Conservation (phyloP, 345 rosid species). For the Salix dunnii region DNA sequence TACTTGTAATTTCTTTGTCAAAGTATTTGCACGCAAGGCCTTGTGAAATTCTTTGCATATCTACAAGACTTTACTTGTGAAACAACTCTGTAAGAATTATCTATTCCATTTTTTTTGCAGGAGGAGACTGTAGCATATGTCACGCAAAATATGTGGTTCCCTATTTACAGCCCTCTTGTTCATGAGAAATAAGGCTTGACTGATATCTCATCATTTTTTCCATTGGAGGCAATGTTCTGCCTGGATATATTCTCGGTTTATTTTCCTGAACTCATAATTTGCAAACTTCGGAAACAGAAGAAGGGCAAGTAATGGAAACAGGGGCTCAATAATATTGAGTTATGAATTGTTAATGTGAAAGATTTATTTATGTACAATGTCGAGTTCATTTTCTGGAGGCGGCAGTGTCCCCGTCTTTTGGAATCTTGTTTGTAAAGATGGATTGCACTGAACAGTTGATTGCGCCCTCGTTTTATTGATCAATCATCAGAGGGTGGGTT, state of each 20-base stretch:
- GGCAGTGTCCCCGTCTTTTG: neutral
- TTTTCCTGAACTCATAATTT: neutral
- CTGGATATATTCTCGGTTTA: neutral
- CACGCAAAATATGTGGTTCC: slow-evolving; percentile 80
- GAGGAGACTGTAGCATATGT: slow-evolving; percentile 75
- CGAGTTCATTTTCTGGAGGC: neutral
- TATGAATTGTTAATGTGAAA: neutral
- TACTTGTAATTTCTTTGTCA: neutral
- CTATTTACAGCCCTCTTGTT: slow-evolving; percentile 85
- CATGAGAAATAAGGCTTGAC: slow-evolving; percentile 59
- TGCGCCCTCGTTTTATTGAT: no score
- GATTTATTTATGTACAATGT: neutral
- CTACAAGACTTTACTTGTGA: neutral
- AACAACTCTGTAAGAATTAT: neutral
- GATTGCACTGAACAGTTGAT: no score
- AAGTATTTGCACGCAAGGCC: neutral
- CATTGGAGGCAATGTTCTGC: neutral
- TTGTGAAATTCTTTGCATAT: neutral
- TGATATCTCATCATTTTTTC: neutral
- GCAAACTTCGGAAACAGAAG: slow-evolving; percentile 4
- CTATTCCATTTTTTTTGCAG: slow-evolving; percentile 36
- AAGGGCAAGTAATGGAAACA: neutral
- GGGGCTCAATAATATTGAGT: neutral
- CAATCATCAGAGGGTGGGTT: no score
- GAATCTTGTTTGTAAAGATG: neutral